Evolutionary conservation across 768 basidiomycete genomes (phyloP), one percentile per base, ranked within the genome.

Genomic region (Phanerochaete sordida): DNA sequence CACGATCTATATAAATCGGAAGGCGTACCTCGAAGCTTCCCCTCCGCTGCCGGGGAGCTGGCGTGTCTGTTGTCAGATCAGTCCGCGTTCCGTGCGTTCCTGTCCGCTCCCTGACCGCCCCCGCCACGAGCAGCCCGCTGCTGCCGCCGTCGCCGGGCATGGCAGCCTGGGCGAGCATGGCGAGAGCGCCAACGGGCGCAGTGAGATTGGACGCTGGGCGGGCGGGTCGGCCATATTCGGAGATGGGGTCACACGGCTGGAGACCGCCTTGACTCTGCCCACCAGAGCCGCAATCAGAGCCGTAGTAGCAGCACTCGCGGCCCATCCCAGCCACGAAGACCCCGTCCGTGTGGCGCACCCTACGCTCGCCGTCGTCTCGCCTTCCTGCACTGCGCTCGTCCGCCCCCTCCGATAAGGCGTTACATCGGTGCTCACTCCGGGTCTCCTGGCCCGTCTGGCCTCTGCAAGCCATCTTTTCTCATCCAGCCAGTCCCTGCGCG

Each of bases 401-500:
- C 33, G n/a, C 47, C 47, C 8, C 31, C 50, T 31, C 49, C 26
- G 52, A 31, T 52, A 56, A 57, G 61, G 61, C 56, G 61, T 62
- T 62, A 57, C 56, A 33, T 62, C 61, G 61, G 61, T 62, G 53
- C 48, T 62, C 51, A 62, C 49, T 35, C 61, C 61, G 37, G 61
- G 61, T 57, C 50, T 30, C 49, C 44, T 61, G 60, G 61, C 56
- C 61, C 56, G 61, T 49, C 61, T 60, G 49, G 58, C 51, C 59
- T 63, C 57, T 54, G 58, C 49, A 60, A 58, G 54, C 64, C 61
- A 62, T 61, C 61, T 63, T 57, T 58, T 58, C 62, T 37, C 58
- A 59, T 59, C 66, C 44, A 56, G 62, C n/a, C n/a, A n/a, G 60
- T 30, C 51, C 31, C 45, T 64, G 57, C 51, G 62, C 56, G 58